phyloP scores from a whole-genome alignment of 345 rosid species.

The Salix viminalis region DNA sequence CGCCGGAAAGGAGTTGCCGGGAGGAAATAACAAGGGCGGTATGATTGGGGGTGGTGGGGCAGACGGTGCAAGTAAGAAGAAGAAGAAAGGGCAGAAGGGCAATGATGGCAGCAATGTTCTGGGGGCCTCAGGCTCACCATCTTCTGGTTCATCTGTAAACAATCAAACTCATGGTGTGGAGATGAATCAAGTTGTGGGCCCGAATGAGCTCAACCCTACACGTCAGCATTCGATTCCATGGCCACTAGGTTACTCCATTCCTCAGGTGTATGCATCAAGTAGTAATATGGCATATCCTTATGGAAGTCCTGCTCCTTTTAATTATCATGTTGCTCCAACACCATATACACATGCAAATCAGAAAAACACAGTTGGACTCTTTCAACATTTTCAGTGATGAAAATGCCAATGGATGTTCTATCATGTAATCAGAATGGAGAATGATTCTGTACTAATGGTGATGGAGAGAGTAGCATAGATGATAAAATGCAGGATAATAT shows the following conservation, averaged over 20 bases:
- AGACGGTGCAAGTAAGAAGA: slow-evolving; percentile 1
- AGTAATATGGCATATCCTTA: slow-evolving; percentile 1
- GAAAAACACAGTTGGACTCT: slow-evolving; percentile 4
- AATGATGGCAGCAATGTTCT: not conserved
- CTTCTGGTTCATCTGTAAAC: slow-evolving; percentile 1
- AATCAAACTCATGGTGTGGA: not conserved
- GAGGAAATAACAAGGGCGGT: not conserved
- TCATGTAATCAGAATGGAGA: slow-evolving; percentile 3
- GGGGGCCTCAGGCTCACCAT: not conserved
- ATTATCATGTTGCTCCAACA: not conserved
- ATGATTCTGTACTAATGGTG: not conserved
- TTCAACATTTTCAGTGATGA: slow-evolving; percentile 22
- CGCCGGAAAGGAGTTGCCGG: not conserved
- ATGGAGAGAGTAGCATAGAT: not conserved
- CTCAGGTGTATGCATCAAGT: slow-evolving; percentile 7
- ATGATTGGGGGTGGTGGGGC: not conserved
- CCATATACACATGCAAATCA: not conserved
- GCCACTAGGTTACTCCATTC: slow-evolving; percentile 6
- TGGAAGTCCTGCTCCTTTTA: slow-evolving; percentile 12
- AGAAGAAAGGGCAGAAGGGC: not conserved
- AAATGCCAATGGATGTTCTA: slow-evolving; percentile 19
- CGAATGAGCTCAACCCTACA: slow-evolving; percentile 13
- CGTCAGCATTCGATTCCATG: slow-evolving; percentile 4
- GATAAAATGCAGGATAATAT: not conserved
- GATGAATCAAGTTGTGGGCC: slow-evolving; percentile 6